Evolutionary conservation across 768 basidiomycete species (phyloP), one percentile per base, ranked within the genome.

Genomic region (Leucocoprinus sp.): DNA sequence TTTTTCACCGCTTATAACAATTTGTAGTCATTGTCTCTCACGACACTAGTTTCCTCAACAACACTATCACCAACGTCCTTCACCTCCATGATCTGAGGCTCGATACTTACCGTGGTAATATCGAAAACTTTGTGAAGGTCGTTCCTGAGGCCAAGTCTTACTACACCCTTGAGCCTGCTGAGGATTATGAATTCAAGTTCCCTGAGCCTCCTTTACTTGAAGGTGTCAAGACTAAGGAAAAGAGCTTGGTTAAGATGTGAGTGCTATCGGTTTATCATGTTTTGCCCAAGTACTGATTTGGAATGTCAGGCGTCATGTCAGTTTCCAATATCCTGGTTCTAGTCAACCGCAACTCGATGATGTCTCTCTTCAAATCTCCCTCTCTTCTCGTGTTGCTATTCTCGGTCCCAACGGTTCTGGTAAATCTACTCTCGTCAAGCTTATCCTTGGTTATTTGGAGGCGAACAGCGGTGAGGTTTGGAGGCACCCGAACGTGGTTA

Each of bases 191-290:
- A 71, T 97, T 96, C 83, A 93, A 92, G 80, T 82, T 97, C 57
- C 93, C 93, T 47, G 84, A 91, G 61, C 93, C 93, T 43, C 93
- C 93, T 61, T 82, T 97, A 54, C 86, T 97, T 52, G 93, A 97
- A 54, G 93, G 93, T 85, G 93, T 97, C 72, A 97, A 97, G 85
- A 97, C 93, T 60, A 97, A 97, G 78, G 93, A 97, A 72, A 97
- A 95, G 81, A 81, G 80, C 50, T 71, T 97, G 57, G 68, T 96
- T 53, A 97, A 97, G 78, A 95, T 97, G 92, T 70, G 51, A 21
- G 63, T 52, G 22, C n/a, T 2, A 28, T 44, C 14, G 1, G 15
- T 26, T 15, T 37, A 11, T 24, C 11, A 4, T 28, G 18, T n/a
- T 9, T 28, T 11, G 14, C 8, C n/a, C 14, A 14, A 42, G 6